Evolutionary conservation across 2,329 filamentous ascomycete genomes (phyloP), one percentile per base, ranked within the genome.

Genomic region (Immersiporthe knoxdaviesiana): DNA sequence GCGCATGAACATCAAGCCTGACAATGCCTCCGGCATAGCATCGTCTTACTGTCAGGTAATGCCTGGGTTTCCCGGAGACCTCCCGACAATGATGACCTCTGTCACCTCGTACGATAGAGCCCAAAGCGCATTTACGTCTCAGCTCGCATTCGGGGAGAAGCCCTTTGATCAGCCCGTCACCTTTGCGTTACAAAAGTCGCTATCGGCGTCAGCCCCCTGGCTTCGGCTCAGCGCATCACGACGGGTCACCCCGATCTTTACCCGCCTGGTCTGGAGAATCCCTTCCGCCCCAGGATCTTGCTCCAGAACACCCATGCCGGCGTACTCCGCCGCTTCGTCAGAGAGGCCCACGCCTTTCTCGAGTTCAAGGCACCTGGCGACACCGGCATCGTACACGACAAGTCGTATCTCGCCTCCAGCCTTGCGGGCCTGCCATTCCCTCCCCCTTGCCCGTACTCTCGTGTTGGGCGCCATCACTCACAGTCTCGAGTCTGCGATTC

Each of bases 281-380:
- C 68, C 11, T 70, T 70, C 32, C 65, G 30, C 32, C 30, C 68
- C 7, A 65, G 14, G 16, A 52, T 70, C 59, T 24, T 70, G n/a
- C 35, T 70, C 30, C 37, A 37, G n/a, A 37, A 30, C 12, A 16
- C 10, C 18, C 61, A 58, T 21, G 30, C 65, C 41, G 18, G 32
- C 12, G 32, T 30, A n/a, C 24, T 70, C 24, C 65, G 24, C 35
- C 32, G 27, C 3, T 47, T 62, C 1, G 64, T 58, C 54, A 30
- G 4, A 16, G 56, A 24, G 2, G 65, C 68, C n/a, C 58, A n/a
- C 18, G n/a, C 32, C 56, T 70, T 62, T 21, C 59, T 69, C 3
- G 30, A 18, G 6, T 41, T 50, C 10, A 52, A 6, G 12, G 50
- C 65, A 12, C n/a, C 16, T 16, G 27, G 37, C 35, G 24, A 39